Evolutionary conservation across 1,284 basidiomycete species (phyloP).

Genomic region (Malassezia equina): DNA sequence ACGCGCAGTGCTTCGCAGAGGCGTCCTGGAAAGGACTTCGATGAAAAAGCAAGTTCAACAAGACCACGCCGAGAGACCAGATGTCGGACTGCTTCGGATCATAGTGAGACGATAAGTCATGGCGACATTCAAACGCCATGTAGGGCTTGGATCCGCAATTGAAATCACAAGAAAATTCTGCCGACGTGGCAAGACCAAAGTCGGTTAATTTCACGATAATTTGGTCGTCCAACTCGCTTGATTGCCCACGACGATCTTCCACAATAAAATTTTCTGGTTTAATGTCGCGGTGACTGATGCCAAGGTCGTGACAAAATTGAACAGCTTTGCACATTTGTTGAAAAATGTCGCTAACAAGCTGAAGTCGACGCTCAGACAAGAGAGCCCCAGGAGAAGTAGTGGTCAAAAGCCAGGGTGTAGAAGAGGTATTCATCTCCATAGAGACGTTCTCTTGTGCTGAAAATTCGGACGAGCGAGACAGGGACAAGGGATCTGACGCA

Average conservation of each 20-base stretch:
- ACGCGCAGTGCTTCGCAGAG: conserved; percentile 58
- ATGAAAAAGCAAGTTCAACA: conserved; percentile 98
- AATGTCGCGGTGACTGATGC: conserved; percentile 91
- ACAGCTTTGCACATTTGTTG: conserved; percentile 96
- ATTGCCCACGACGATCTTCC: conserved; percentile 27
- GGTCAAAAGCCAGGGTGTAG: conserved; percentile 66
- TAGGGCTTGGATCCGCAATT: conserved; percentile 97
- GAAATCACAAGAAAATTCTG: conserved; percentile 81
- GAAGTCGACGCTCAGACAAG: conserved; percentile 72
- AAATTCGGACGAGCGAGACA: background rate
- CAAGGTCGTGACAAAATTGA: conserved; percentile 82
- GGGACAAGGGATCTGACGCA: background rate
- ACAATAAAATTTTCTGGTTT: conserved; percentile 62
- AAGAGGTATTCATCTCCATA: background rate
- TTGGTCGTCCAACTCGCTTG: conserved; percentile 23
- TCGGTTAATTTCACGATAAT: conserved; percentile 82
- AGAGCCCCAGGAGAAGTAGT: conserved; percentile 68
- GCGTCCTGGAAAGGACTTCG: conserved; percentile 97
- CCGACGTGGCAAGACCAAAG: conserved; percentile 87
- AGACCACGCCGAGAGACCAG: conserved; percentile 95
- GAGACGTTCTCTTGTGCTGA: background rate
- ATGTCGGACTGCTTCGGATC: conserved; percentile 88
- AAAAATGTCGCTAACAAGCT: conserved; percentile 92
- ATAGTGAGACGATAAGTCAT: conserved; percentile 88
- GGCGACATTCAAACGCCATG: conserved; percentile 98